Evolutionary conservation across 2,329 filamentous ascomycete genomes (phyloP).

Genomic region (Penicillium sp.): DNA sequence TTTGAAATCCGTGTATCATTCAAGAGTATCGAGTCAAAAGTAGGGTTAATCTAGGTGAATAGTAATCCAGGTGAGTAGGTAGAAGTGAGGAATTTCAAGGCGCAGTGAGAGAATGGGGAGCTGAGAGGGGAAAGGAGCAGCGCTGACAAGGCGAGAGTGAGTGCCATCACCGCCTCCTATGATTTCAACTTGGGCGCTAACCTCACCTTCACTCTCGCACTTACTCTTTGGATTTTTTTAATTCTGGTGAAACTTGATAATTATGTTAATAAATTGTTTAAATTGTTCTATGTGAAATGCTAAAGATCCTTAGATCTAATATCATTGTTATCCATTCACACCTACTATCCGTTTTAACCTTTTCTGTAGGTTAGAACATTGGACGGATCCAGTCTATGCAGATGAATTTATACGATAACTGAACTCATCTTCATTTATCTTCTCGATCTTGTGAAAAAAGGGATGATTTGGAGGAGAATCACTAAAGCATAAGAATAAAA

Average conservation of each 20-base stretch:
- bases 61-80: neutral
- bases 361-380: slow-evolving; percentile 79
- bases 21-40: neutral
- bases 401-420: no score
- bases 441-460: no score
- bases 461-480: no score
- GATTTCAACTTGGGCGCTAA: neutral
- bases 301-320: neutral
- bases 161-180: neutral
- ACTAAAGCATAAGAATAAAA: no score
- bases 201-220: neutral
- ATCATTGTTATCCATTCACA: neutral
- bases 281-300: neutral
- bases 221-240: neutral
- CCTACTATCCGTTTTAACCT: no score
- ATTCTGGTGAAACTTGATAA: neutral
- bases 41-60: neutral
- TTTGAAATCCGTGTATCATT: slow-evolving; percentile 1
- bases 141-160: slow-evolving; percentile 14
- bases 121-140: slow-evolving; percentile 8
- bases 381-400: slow-evolving; percentile 60
- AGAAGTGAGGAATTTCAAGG: neutral
- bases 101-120: neutral
- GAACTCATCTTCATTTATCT: no score
- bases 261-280: neutral